Evolutionary conservation across 805 yeast genomes (phyloP).

Genomic region (Yamadazyma paraphyllophila): DNA sequence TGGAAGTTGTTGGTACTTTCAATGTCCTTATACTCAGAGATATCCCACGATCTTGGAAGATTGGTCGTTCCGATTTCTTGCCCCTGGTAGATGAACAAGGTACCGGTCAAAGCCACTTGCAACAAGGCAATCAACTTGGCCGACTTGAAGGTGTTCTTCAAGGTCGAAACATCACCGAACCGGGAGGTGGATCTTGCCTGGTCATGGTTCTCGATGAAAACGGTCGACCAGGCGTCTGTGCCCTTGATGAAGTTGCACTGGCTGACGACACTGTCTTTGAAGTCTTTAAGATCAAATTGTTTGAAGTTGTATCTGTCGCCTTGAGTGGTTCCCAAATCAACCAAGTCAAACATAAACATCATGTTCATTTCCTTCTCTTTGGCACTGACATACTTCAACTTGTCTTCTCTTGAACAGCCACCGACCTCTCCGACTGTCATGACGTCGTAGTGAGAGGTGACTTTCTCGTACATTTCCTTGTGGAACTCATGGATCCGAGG

Average conservation of each 20-base stretch:
- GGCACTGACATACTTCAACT: constrained; percentile 43
- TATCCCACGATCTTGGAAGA: constrained; percentile 44
- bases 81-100: constrained; percentile 58
- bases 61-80: constrained; percentile 60
- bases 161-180: constrained; percentile 41
- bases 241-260: constrained; percentile 41
- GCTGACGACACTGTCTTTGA: constrained; percentile 38
- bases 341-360: constrained; percentile 35
- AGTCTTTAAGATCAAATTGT: constrained; percentile 35
- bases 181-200: constrained; percentile 54
- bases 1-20: constrained; percentile 44
- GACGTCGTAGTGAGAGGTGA: constrained; percentile 45
- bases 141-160: constrained; percentile 31
- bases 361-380: constrained; percentile 35
- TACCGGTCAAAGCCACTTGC: constrained; percentile 49
- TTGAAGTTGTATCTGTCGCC: constrained; percentile 33
- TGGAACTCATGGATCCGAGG: constrained; percentile 60
- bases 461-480: constrained; percentile 46
- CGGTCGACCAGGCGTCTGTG: constrained; percentile 58
- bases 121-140: constrained; percentile 50
- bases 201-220: constrained; percentile 58
- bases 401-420: constrained; percentile 38
- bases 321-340: constrained; percentile 36
- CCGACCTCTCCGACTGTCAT: constrained; percentile 62
- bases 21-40: constrained; percentile 51